Evolutionary conservation across 2,329 filamentous ascomycete species (phyloP).

Genomic region (Colletotrichum higginsianum): DNA sequence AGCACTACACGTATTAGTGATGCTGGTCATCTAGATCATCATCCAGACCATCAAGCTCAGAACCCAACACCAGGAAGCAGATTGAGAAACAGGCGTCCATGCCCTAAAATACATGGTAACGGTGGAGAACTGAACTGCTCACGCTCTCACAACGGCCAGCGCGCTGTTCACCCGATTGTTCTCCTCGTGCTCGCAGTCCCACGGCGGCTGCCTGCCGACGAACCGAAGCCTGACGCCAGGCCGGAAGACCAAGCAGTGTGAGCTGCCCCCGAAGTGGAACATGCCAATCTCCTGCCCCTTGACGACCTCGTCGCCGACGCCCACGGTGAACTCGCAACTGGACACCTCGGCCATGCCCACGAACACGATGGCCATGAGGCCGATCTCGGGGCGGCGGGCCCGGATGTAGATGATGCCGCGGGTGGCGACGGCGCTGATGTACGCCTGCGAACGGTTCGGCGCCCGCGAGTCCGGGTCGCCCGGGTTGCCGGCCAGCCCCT

Average conservation of each 20-base stretch:
- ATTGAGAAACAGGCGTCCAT: not conserved
- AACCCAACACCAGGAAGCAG: not conserved
- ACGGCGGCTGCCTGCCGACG: not conserved
- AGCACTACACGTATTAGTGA: too few species aligned
- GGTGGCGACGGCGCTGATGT: constrained; percentile 77
- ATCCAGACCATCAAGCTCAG: too few species aligned
- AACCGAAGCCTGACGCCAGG: constrained; percentile 64
- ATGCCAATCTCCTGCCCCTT: constrained; percentile 83
- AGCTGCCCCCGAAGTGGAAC: constrained; percentile 86
- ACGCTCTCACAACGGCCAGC: constrained; percentile 5
- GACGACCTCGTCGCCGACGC: constrained; percentile 73
- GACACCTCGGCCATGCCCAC: constrained; percentile 85
- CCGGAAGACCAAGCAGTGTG: constrained; percentile 78
- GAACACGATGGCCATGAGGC: constrained; percentile 78
- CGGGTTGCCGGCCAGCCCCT: constrained; percentile 45
- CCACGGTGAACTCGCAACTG: constrained; percentile 79
- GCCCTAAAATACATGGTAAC: not conserved
- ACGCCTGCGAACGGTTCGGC: constrained; percentile 69
- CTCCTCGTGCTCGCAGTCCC: not conserved
- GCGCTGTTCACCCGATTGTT: constrained; percentile 28
- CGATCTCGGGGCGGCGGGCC: constrained; percentile 77
- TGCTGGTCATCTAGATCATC: too few species aligned
- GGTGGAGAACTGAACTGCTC: not conserved
- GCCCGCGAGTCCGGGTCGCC: constrained; percentile 42
- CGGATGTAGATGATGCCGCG: constrained; percentile 79